phyloP scores from a whole-genome alignment of 2,329 filamentous ascomycete genomes.

The Exophiala bonariae region DNA sequence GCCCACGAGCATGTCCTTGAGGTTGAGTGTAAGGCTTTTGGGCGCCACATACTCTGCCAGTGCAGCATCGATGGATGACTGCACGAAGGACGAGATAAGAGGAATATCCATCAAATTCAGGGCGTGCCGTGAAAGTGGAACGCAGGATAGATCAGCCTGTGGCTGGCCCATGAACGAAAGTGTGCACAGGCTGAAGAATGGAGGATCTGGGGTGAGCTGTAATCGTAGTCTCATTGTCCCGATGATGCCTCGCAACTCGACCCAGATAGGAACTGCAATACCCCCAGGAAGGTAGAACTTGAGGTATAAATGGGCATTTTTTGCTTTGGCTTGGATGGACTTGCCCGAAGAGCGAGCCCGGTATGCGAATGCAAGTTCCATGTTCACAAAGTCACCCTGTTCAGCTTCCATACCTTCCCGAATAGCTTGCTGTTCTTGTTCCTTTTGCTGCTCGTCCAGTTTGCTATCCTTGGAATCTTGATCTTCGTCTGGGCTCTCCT shows the following conservation, averaged over 20 bases:
- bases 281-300: slow-evolving; percentile 67
- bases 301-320: slow-evolving; percentile 71
- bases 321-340: slow-evolving; percentile 62
- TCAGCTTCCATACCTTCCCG: slow-evolving; percentile 70
- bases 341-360: slow-evolving; percentile 62
- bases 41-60: slow-evolving; percentile 75
- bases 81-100: slow-evolving; percentile 72
- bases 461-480: slow-evolving; percentile 36
- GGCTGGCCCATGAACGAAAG: slow-evolving; percentile 74
- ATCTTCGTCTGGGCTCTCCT: slow-evolving; percentile 37
- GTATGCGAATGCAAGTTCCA: slow-evolving; percentile 75
- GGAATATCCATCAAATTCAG: slow-evolving; percentile 76
- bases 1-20: slow-evolving; percentile 75
- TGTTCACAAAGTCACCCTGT: slow-evolving; percentile 75
- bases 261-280: slow-evolving; percentile 66
- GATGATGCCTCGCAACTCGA: slow-evolving; percentile 71
- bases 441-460: slow-evolving; percentile 40
- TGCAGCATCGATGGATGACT: slow-evolving; percentile 71
- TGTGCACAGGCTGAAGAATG: slow-evolving; percentile 74
- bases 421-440: slow-evolving; percentile 37
- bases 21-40: slow-evolving; percentile 70
- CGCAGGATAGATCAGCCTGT: slow-evolving; percentile 68
- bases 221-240: slow-evolving; percentile 68
- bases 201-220: slow-evolving; percentile 73
- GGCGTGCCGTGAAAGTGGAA: slow-evolving; percentile 67